Base-by-base conservation (phyloP, 2,329 filamentous ascomycete species). In the Aureobasidium sp. region DNA sequence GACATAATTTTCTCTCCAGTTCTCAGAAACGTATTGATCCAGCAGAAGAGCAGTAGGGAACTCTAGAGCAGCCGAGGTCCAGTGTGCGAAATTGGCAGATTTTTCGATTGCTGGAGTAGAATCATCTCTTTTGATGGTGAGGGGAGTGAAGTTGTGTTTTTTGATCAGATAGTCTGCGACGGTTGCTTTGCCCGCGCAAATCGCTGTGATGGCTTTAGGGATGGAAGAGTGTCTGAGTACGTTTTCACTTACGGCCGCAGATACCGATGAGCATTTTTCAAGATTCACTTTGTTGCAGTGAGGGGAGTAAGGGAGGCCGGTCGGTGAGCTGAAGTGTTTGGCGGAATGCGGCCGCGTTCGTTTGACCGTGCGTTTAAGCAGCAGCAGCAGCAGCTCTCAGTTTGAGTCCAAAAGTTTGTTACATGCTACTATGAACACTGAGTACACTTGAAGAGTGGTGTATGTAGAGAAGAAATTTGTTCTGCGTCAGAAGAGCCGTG, bases 121-220 rank as follows among this genome's bases (percentile, higher is more conserved):
- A 42, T 64, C 59, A 12, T 62, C 64, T 29, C 64, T 66, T 38
- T 66, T 69, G 25, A 95, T 76, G 61, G 80, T 77, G 54, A 96
- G 78, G 41, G 81, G 80, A 56, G 79, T 82, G 71, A 97, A 98
- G 57, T 81, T 83, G 69, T 96, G 86, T 59, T 90, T 81, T 58
- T 90, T 80, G 59, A 90, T 81, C 7, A 98, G 80, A 67, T 95
- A 96, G 52, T 88, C 81, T 55, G 90, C 90, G 59, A 97, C 88
- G 8, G 89, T 88, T 66, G 83, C 84, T 74, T 96, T 97, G 64
- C 93, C 93, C 44, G 91, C 84, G 73, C 90, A 97, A 63, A 96
- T 91, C 64, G 88, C 90, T 93, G 64, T 35, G 19, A n/a, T 41
- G 17, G 14, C 25, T 8, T 22, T 21, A 45, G 21, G 32, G 22